Evolutionary conservation across 2,329 filamentous ascomycete species (phyloP).

Genomic region (Sordariomycetes sp.): DNA sequence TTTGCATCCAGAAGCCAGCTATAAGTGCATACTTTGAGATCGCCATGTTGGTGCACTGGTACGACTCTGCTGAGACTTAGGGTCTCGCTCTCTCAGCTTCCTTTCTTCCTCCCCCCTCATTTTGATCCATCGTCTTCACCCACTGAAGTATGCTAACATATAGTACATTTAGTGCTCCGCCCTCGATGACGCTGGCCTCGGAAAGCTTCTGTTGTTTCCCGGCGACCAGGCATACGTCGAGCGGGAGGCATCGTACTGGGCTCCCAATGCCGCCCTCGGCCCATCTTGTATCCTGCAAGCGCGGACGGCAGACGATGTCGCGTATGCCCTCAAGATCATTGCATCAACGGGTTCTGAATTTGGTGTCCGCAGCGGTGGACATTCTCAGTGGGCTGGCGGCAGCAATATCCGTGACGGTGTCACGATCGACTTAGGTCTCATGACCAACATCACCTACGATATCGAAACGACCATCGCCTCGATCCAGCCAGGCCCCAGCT

Average conservation of each 20-base stretch:
- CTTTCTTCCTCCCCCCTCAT: too few relatives aligned
- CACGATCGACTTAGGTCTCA: constrained; percentile 2
- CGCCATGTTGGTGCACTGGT: too few relatives aligned
- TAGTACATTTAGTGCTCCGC: too few relatives aligned
- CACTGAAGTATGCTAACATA: too few relatives aligned
- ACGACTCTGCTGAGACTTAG: too few relatives aligned
- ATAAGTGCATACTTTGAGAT: too few relatives aligned
- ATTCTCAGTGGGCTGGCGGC: constrained; percentile 5
- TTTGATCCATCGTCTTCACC: too few relatives aligned
- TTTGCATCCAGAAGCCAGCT: too few relatives aligned
- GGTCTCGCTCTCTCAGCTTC: too few relatives aligned
- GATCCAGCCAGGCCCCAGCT: neutral
- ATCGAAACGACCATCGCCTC: neutral
- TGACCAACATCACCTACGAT: neutral
- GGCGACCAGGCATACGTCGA: neutral
- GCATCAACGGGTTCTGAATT: constrained; percentile 2
- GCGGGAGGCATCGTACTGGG: constrained; percentile 4
- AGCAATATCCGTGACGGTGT: constrained; percentile 6
- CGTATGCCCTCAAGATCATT: constrained; percentile 4
- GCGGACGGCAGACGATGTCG: constrained; percentile 4
- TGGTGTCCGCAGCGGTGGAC: constrained; percentile 4
- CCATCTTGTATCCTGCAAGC: constrained; percentile 6
- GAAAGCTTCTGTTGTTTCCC: neutral
- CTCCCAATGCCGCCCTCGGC: constrained; percentile 3
- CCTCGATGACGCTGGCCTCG: neutral